Percentiles rank a stretch among this genome's conserved stretches.
Evolutionary conservation across 345 rosid genomes (phyloP).

Genomic region (Euphorbia lathyris): DNA sequence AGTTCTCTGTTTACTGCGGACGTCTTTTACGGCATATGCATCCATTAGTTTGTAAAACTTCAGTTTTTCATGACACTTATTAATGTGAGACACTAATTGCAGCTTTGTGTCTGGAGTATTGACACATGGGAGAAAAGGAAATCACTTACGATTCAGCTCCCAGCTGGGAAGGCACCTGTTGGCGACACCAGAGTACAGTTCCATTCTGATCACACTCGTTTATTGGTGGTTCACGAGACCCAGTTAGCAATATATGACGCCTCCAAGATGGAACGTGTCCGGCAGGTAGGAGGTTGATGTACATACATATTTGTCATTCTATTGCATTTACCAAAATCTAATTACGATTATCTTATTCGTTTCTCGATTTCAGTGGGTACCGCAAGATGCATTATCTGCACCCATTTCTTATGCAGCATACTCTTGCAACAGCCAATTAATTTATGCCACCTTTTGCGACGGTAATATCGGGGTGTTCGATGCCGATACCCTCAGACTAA

Average conservation of each 20-base stretch:
- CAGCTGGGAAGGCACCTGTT: constrained; percentile 56
- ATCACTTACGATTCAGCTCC: constrained; percentile 53
- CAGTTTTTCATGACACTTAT: neutral
- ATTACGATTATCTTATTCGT: neutral
- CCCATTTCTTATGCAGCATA: constrained; percentile 71
- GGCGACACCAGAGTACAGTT: constrained; percentile 81
- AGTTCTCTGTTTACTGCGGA: neutral
- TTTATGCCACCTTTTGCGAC: constrained; percentile 66
- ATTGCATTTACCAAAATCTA: neutral
- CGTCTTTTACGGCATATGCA: neutral
- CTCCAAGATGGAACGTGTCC: constrained; percentile 70
- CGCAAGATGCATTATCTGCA: constrained; percentile 64
- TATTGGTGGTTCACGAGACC: constrained; percentile 79
- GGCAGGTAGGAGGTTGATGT: constrained; percentile 45
- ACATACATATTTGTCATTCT: neutral
- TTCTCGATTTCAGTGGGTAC: constrained; percentile 60
- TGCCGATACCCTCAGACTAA: constrained; percentile 57
- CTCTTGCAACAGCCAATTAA: constrained; percentile 76
- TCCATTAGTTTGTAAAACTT: neutral
- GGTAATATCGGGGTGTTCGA: constrained; percentile 77
- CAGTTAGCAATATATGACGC: constrained; percentile 79
- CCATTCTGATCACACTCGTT: constrained; percentile 66
- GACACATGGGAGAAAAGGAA: constrained; percentile 91
- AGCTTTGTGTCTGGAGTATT: constrained; percentile 82
- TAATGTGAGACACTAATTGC: constrained; percentile 3